Conservation (phyloP, 768 basidiomycete species). For the Kwoniella bestiolae region DNA sequence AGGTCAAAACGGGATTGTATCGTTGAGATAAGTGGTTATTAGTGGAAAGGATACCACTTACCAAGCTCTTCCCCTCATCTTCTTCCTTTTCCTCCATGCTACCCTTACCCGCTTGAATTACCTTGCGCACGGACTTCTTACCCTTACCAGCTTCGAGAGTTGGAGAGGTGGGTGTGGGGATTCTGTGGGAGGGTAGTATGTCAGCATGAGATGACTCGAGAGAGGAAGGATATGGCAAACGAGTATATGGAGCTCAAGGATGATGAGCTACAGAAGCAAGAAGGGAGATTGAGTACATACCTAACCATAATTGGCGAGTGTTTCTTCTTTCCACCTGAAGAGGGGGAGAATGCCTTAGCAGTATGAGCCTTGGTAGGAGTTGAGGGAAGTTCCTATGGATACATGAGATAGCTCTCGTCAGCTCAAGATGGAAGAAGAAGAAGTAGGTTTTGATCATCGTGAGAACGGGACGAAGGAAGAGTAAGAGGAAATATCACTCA, state of each 20-base stretch:
- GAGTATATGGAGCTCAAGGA: not conserved
- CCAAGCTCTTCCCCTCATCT: conserved; percentile 2
- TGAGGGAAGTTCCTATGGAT: conserved; percentile 1
- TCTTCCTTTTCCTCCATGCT: not conserved
- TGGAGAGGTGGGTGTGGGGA: conserved; percentile 2
- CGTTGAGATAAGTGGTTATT: not conserved
- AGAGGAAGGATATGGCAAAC: not conserved
- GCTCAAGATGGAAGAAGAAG: not conserved
- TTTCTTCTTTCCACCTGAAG: not conserved
- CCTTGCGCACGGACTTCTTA: not conserved
- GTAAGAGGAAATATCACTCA: not conserved
- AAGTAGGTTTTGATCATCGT: too few relatives aligned
- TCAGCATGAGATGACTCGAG: not conserved
- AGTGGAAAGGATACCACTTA: not conserved
- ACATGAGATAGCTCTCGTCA: not conserved
- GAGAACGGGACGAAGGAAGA: not conserved
- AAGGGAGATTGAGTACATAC: not conserved
- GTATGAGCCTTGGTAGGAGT: not conserved
- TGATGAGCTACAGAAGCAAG: not conserved
- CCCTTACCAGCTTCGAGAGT: not conserved
- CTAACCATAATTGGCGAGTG: not conserved
- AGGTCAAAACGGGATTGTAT: not conserved
- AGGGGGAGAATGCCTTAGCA: not conserved
- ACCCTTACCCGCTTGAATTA: not conserved
- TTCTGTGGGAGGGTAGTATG: not conserved